Base-by-base conservation (phyloP, 495 filamentous ascomycete genomes). In the Barbatosphaeria neglecta region DNA sequence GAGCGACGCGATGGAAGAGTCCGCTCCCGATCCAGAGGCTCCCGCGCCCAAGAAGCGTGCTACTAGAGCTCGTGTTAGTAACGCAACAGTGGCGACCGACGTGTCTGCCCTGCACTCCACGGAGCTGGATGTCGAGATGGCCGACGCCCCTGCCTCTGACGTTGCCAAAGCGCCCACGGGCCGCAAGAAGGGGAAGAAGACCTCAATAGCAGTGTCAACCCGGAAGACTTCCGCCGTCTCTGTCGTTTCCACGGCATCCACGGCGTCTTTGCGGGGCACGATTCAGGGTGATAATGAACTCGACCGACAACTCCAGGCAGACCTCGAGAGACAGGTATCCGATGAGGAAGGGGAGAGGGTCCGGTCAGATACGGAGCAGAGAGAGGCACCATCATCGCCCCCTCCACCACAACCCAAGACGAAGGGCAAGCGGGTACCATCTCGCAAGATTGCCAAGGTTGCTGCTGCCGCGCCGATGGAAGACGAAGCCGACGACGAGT, bases 41-140 rank as follows among this genome's bases (percentile, higher is more conserved):
- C 78, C 83, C 9, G 73, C 81, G 9, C 59, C 74, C 0, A 92
- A 90, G 62, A 80, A 82, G 54, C 73, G 83, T 44, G 75, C 75
- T 3, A 82, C 74, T 13, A 72, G 80, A 17, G 66, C 56, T 22
- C 75, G 69, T 37, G 64, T 49, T 18, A 54, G 50, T 22, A 56
- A 49, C 18, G 53, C 44, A 19, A n/a, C n/a, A n/a, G n/a, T n/a
- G n/a, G n/a, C n/a, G n/a, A 43, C 46, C 6, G 63, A 64, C 17
- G 42, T 37, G 37, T 53, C 60, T 4, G 47, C 48, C 7, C 22
- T 55, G 22, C 47, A 56, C 11, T 35, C 51, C 6, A 38, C 43
- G 9, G 42, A 57, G 13, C 51, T 59, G 5, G 69, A 70, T 31
- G 39, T 55, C 4, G 59, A 67, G 18, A 65, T 68, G 58, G 33